Percentiles rank a stretch among this genome's conserved stretches.
Evolutionary conservation across 768 basidiomycete genomes (phyloP).

Genomic region (Lactarius quietus): DNA sequence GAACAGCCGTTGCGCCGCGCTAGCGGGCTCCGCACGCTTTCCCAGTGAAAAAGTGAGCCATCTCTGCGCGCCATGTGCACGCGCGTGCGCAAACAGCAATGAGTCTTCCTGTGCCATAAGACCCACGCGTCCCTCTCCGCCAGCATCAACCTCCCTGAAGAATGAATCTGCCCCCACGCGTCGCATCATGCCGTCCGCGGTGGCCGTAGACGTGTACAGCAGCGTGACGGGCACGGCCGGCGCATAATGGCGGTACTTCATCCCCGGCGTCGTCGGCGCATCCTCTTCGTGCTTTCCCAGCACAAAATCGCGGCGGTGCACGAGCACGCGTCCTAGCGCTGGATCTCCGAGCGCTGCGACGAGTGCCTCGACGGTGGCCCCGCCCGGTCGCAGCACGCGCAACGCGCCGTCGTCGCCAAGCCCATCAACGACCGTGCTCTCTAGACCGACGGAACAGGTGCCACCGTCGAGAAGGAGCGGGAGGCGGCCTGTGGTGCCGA

Average conservation of each 20-base stretch:
- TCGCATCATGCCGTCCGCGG: slow-evolving; percentile 33
- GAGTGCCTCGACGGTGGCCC: slow-evolving; percentile 87
- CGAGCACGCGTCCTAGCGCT: slow-evolving; percentile 50
- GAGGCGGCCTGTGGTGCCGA: slow-evolving; percentile 58
- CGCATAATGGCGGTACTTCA: slow-evolving; percentile 99
- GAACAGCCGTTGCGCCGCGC: slow-evolving; percentile 79
- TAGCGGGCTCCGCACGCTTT: slow-evolving; percentile 51
- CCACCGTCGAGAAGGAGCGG: slow-evolving; percentile 90
- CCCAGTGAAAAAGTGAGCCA: slow-evolving; percentile 55
- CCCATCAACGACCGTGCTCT: slow-evolving; percentile 95
- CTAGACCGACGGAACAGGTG: slow-evolving; percentile 81
- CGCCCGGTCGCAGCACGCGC: slow-evolving; percentile 86
- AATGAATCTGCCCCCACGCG: slow-evolving; percentile 37
- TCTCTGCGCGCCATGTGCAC: slow-evolving; percentile 35
- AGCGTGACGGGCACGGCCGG: slow-evolving; percentile 85
- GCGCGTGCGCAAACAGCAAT: slow-evolving; percentile 33
- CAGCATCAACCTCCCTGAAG: slow-evolving; percentile 37
- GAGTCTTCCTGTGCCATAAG: slow-evolving; percentile 65
- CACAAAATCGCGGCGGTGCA: slow-evolving; percentile 73
- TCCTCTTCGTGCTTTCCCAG: slow-evolving; percentile 61
- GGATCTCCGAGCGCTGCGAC: slow-evolving; percentile 46
- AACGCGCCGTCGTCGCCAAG: slow-evolving; percentile 69
- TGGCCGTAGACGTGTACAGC: slow-evolving; percentile 47
- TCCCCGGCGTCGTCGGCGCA: slow-evolving; percentile 92
- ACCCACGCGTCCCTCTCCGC: slow-evolving; percentile 44